These are phyloP conservation scores for Margaritispora aquatica DNA, from an alignment of 495 filamentous ascomycete genomes.

Conservation along the genomic window DNA sequence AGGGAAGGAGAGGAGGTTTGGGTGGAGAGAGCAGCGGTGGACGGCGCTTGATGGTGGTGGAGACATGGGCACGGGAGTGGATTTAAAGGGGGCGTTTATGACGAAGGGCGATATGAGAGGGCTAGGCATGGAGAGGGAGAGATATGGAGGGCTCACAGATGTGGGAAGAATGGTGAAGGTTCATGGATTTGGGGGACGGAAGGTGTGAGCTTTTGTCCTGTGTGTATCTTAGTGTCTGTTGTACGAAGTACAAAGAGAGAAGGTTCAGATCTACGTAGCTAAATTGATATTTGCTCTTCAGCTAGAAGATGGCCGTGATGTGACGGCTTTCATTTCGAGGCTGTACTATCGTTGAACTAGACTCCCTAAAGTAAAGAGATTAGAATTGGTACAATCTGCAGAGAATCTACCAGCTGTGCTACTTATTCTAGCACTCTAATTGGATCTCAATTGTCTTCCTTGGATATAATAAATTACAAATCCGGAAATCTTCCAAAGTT, in stretches of 20 bases:
- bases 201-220: neutral
- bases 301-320: no score
- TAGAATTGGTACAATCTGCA: no score
- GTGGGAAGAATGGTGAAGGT: conserved; percentile 7
- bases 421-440: no score
- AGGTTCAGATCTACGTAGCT: neutral
- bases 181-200: conserved; percentile 10
- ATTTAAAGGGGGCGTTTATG: conserved; percentile 8
- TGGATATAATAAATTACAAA: no score
- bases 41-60: conserved; percentile 4
- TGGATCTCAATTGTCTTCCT: no score
- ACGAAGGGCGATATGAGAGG: conserved; percentile 10
- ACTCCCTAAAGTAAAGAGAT: no score
- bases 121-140: conserved; percentile 4
- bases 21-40: conserved; percentile 18
- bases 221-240: no score
- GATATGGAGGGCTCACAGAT: conserved; percentile 2
- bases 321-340: no score
- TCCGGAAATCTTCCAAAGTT: no score
- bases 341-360: no score
- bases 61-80: conserved; percentile 9
- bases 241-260: neutral
- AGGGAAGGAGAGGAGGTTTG: conserved; percentile 6
- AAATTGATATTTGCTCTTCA: no score
- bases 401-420: no score